Conservation (phyloP, 139 green algal genomes). For the Chlamydomonas eustigma region DNA sequence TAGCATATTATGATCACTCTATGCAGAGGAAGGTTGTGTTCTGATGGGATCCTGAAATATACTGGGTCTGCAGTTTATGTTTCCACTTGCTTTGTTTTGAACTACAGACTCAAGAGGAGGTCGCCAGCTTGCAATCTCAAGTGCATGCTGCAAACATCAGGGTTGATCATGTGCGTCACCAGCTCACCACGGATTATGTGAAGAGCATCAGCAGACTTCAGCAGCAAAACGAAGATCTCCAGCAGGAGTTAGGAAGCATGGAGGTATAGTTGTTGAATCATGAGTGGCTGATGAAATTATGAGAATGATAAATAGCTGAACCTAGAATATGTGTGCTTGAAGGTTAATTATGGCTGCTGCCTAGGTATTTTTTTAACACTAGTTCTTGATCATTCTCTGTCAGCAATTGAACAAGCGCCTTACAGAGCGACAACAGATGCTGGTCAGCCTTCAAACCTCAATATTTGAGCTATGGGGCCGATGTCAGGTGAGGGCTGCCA, state of each 20-base stretch:
- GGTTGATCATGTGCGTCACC: slow-evolving; percentile 17
- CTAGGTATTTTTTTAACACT: no score
- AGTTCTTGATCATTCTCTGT: background rate
- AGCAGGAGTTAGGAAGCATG: slow-evolving; percentile 25
- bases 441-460: slow-evolving; percentile 36
- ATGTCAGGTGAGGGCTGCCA: slow-evolving; percentile 11
- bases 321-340: no score
- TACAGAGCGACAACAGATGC: slow-evolving; percentile 23
- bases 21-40: no score
- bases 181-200: slow-evolving; percentile 23
- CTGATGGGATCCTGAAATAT: no score
- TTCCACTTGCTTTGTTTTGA: no score
- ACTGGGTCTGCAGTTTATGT: no score
- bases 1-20: no score
- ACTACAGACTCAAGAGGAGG: slow-evolving; percentile 36
- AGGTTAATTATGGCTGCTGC: no score
- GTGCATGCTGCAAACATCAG: slow-evolving; percentile 18
- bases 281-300: no score
- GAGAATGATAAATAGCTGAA: no score
- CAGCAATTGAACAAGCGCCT: slow-evolving; percentile 8
- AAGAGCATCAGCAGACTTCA: slow-evolving; percentile 17
- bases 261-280: no score
- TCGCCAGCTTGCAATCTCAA: slow-evolving; percentile 23
- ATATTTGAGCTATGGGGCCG: slow-evolving; percentile 40
- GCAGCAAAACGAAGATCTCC: slow-evolving; percentile 25